Evolutionary conservation across 2,329 filamentous ascomycete genomes (phyloP), one percentile per base, ranked within the genome.

Genomic region (Intubia oerlemansii): DNA sequence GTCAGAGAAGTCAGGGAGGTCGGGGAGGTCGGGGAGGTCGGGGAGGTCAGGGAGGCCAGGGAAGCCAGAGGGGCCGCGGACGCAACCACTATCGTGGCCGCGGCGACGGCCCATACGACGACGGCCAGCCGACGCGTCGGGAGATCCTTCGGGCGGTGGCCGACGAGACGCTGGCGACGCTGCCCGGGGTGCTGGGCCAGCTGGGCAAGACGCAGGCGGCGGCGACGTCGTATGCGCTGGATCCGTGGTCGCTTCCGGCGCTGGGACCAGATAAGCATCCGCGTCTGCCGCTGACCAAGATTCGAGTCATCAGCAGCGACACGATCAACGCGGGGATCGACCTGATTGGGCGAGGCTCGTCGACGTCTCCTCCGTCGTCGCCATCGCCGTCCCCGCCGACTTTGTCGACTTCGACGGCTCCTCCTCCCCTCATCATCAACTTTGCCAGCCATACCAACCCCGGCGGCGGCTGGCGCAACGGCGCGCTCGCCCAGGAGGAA

Each of bases 401-500:
- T 19, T 10, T n/a, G 17, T n/a, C n/a, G n/a, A n/a, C n/a, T n/a
- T n/a, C 20, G 5, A 16, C 44, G 48, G 5, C 23, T 17, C 21
- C 17, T 6, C 27, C 23, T 5, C 33, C 33, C 7, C 23, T 35
- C 5, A 23, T 76, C 17, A 51, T 78, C n/a, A 79, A 77, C 41
- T 66, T 77, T 50, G 72, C 71, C 11, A 74, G 65, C 28, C 55
- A 62, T 26, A 39, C 45, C 4, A 45, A 41, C 10, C 56, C 64
- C 0, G 73, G 72, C 12, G 73, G 74, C 12, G 70, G 69, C n/a
- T 78, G 69, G 59, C 43, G 58, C 6, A 56, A 54, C 22, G 72
- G 72, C 20, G 54, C 66, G 28, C 47, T 62, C 18, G 72, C 72
- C 0, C 74, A 79, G 44, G 72, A 79, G 48, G 73, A 79, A 49